Base-by-base conservation (phyloP, 805 yeast species). In the Saccharomycopsis capsularis region DNA sequence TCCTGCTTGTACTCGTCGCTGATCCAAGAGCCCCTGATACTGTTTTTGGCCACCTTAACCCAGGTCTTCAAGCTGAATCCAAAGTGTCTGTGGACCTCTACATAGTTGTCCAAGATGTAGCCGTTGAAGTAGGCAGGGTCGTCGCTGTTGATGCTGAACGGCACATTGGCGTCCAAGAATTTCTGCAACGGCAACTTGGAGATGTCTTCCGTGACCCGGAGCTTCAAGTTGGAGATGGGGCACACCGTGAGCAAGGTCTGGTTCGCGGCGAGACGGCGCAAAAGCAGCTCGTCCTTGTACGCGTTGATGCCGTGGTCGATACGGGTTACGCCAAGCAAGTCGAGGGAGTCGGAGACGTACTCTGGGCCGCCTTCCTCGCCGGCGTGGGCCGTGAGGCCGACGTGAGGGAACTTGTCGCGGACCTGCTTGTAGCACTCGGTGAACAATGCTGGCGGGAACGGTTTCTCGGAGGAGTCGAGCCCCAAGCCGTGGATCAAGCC, bases 121-220 rank as follows among this genome's bases (percentile, higher is more conserved):
- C 88, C 91, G 42, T 91, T 91, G 60, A 85, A 85, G 62, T 85
- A 85, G 3, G 93, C 85, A 36, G 89, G 89, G 60, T 82, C 89
- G 60, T 82, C 88, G 3, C 85, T 79, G 64, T 86, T 86, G 62
- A 85, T 70, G 39, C 88, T 80, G 63, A 86, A 82, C 24, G 87
- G 82, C 21, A 85, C 82, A 53, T 75, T 71, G 27, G 70, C 68
- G 6, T 81, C 85, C 44, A 86, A 63, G 56, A 82, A 76, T 56
- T 69, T 65, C 44, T 70, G 68, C 53, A 85, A 70, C 41, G 95
- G 95, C 54, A 85, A 67, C 58, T 86, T 81, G 1, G 71, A 61
- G 32, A 86, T 79, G 54, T 81, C 78, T 48, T 76, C 67, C 22
- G 85, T 89, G 21, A 82, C 93, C 61, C 81, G 84, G 55, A 86